A percentile compares a stretch with the other conserved stretches of the same genome.
These are phyloP conservation scores for Pseudofabraea citricarpa DNA, from an alignment of 2,329 filamentous ascomycete species.

Conservation along the genomic window DNA sequence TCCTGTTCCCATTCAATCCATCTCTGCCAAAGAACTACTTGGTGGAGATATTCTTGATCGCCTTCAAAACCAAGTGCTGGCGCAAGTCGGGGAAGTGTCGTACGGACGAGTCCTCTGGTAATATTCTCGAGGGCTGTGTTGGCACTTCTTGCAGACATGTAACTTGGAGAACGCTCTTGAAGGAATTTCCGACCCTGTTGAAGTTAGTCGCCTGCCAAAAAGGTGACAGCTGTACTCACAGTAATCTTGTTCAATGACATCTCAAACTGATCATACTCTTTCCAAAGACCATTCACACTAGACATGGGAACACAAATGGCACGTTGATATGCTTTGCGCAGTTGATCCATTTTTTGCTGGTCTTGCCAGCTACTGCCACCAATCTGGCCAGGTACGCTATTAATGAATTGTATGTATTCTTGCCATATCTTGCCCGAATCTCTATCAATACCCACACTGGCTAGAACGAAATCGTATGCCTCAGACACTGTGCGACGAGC, in stretches of 20 bases:
- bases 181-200: slow-evolving; percentile 86
- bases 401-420: slow-evolving; percentile 92
- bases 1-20: slow-evolving; percentile 97
- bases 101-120: slow-evolving; percentile 69
- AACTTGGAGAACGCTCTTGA: slow-evolving; percentile 85
- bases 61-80: slow-evolving; percentile 84
- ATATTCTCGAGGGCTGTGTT: slow-evolving; percentile 89
- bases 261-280: slow-evolving; percentile 96
- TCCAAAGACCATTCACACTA: slow-evolving; percentile 83
- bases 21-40: slow-evolving; percentile 84
- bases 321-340: slow-evolving; percentile 88
- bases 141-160: slow-evolving; percentile 93
- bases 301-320: slow-evolving; percentile 84
- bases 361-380: slow-evolving; percentile 92
- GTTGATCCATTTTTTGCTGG: slow-evolving; percentile 92
- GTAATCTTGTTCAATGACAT: slow-evolving; percentile 90
- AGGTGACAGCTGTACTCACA: slow-evolving; percentile 41
- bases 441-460: slow-evolving; percentile 85
- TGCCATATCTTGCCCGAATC: slow-evolving; percentile 88
- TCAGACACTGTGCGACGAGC: slow-evolving; percentile 76
- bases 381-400: slow-evolving; percentile 77
- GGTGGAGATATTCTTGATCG: slow-evolving; percentile 74
- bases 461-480: slow-evolving; percentile 88
- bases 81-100: slow-evolving; percentile 74
- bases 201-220: slow-evolving; percentile 13